Evolutionary conservation across 2,329 filamentous ascomycete species (phyloP).

Genomic region (Aspergillus uvarum): DNA sequence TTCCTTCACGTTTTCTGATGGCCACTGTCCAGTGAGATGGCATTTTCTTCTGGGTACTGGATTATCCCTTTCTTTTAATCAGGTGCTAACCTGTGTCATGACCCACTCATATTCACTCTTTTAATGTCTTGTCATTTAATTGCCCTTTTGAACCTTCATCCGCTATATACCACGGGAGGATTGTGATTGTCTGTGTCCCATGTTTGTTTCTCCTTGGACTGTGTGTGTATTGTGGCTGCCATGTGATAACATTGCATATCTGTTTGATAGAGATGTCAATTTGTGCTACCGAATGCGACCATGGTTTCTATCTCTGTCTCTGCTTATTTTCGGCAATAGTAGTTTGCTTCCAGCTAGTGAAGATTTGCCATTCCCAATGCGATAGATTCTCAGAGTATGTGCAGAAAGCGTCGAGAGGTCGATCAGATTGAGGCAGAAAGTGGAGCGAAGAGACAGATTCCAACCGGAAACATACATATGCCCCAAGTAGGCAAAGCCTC

Average conservation of each 20-base stretch:
- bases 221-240: constrained; percentile 4
- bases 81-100: constrained; percentile 19
- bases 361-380: neutral
- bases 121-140: constrained; percentile 15
- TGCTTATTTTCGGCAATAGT: neutral
- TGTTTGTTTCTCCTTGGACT: constrained; percentile 9
- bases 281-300: neutral
- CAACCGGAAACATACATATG: neutral
- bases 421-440: neutral
- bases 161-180: constrained; percentile 28
- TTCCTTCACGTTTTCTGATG: constrained; percentile 19
- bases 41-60: constrained; percentile 22
- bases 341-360: neutral
- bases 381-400: neutral
- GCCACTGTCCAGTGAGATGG: neutral
- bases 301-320: neutral
- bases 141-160: constrained; percentile 6
- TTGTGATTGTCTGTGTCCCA: constrained; percentile 12
- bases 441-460: too few species aligned
- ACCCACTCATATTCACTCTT: constrained; percentile 34
- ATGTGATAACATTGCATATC: constrained; percentile 5
- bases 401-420: neutral
- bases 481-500: constrained; percentile 12
- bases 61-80: constrained; percentile 15
- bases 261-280: neutral